phyloP scores from a whole-genome alignment of 768 basidiomycete species.

The Tubosaeta sp. region DNA sequence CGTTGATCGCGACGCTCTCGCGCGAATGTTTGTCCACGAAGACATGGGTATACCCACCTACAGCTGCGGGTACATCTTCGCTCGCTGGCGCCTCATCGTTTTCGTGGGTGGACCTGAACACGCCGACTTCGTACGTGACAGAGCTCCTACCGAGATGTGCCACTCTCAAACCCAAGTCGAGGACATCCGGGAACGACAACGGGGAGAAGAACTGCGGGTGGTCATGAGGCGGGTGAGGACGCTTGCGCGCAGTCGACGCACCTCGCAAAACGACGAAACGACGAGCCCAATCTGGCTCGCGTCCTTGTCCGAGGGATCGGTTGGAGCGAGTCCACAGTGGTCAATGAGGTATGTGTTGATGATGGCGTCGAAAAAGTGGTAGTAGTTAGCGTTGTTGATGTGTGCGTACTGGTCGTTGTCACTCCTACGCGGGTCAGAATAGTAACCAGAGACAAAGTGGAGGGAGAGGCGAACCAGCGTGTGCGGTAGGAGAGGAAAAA shows the following conservation, averaged over 20 bases:
- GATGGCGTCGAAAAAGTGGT: constrained; percentile 78
- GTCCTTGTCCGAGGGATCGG: constrained; percentile 26
- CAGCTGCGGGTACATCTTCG: constrained; percentile 33
- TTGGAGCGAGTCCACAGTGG: constrained; percentile 54
- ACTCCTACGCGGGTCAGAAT: constrained; percentile 46
- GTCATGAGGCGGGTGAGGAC: not conserved
- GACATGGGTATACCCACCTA: constrained; percentile 74
- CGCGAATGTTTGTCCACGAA: constrained; percentile 64
- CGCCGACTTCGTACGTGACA: constrained; percentile 74
- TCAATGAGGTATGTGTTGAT: constrained; percentile 76
- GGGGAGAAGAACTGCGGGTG: constrained; percentile 61
- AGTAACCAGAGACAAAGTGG: not conserved
- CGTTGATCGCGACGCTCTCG: constrained; percentile 49
- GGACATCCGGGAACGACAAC: constrained; percentile 64
- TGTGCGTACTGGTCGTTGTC: constrained; percentile 87
- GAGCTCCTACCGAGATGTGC: constrained; percentile 68
- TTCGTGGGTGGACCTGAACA: constrained; percentile 45
- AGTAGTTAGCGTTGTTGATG: constrained; percentile 77
- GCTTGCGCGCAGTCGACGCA: constrained; percentile 16
- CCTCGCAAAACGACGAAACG: constrained; percentile 71
- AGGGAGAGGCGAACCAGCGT: constrained; percentile 49
- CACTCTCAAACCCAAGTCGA: constrained; percentile 69
- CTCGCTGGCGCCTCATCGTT: not conserved
- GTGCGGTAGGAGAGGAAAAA: constrained; percentile 64
- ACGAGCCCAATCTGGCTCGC: constrained; percentile 64